These are phyloP conservation scores for Cryphonectria japonica DNA, from an alignment of 2,329 filamentous ascomycete genomes.

Conservation along the genomic window DNA sequence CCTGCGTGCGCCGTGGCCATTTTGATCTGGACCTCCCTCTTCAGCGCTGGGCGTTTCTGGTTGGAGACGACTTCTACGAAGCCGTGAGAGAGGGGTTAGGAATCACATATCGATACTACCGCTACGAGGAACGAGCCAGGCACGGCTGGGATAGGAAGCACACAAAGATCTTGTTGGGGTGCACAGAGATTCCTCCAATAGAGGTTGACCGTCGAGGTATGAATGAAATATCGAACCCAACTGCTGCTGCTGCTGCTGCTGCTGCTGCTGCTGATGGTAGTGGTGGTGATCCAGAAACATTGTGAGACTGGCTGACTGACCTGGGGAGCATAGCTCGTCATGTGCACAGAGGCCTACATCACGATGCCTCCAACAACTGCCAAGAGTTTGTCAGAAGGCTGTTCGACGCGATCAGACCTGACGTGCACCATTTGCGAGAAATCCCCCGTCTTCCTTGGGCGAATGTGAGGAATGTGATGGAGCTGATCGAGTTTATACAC, in stretches of 20 bases:
- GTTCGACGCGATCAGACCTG: not conserved
- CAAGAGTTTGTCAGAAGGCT: not conserved
- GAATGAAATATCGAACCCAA: not conserved
- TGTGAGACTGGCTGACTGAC: not conserved
- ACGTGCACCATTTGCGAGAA: not conserved
- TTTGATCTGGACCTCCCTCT: not conserved
- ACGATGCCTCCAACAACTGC: not conserved
- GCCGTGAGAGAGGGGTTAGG: slow-evolving; percentile 77
- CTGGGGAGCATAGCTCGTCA: not conserved
- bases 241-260: not conserved
- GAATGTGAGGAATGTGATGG: not conserved
- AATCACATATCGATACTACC: slow-evolving; percentile 43
- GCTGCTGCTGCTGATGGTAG: too few relatives aligned
- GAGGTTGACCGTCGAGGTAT: not conserved
- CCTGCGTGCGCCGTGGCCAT: not conserved
- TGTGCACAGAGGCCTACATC: not conserved
- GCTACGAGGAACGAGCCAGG: not conserved
- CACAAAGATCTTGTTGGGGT: not conserved
- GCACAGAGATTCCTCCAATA: not conserved
- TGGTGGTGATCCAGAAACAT: not conserved
- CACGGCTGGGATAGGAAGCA: not conserved
- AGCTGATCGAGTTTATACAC: not conserved
- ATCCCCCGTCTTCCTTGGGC: not conserved
- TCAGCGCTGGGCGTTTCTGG: slow-evolving; percentile 53
- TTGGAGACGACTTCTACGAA: slow-evolving; percentile 79